Base-by-base conservation (phyloP, 257 asterid species). In the Solanum neorickii region DNA sequence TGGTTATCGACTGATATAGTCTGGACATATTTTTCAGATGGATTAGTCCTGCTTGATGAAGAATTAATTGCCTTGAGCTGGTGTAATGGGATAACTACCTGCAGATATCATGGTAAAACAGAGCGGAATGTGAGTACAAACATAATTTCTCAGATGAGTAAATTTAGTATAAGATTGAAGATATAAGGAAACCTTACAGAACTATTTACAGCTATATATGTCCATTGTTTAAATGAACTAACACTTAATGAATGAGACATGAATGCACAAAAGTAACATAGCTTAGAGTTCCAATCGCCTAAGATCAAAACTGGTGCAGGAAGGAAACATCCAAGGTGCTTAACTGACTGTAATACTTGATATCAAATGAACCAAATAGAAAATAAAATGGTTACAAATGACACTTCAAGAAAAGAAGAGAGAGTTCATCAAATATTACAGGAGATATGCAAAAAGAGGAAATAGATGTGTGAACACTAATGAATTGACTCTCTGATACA, bases 81-180 rank as follows among this genome's bases (percentile, higher is more conserved):
- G 90, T 95, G 97, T 69, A 96, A 91, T 5, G 99, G 99, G 91
- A 97, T 91, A 59, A 96, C 98, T 18, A 96, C 99, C 99, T 97
- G 91, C 76, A 46, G 76, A 82, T 68, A 72, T 25, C 78, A 82
- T 56, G 83, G 69, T 47, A 33, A 49, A 47, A 42, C 33, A 18
- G 46, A 18, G 85, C 1, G 18, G 49, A 49, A 27, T 27, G 29
- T 80, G 44, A 80, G 69, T 16, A 49, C 0, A 47, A 49, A 29
- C 39, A 9, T 0, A 13, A 78, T 25, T 46, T 16, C 25, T 78
- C 27, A 27, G 27, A 44, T 78, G 65, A 15, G 33, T 39, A 80
- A 27, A 80, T 47, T 80, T 16, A 49, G 12, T 80, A 29, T 69
- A 80, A 80, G 68, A 47, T 29, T 4, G 29, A 47, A 16, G 44